These are phyloP conservation scores for Phialophora tarda DNA, from an alignment of 2,329 filamentous ascomycete genomes.

Conservation along the genomic window DNA sequence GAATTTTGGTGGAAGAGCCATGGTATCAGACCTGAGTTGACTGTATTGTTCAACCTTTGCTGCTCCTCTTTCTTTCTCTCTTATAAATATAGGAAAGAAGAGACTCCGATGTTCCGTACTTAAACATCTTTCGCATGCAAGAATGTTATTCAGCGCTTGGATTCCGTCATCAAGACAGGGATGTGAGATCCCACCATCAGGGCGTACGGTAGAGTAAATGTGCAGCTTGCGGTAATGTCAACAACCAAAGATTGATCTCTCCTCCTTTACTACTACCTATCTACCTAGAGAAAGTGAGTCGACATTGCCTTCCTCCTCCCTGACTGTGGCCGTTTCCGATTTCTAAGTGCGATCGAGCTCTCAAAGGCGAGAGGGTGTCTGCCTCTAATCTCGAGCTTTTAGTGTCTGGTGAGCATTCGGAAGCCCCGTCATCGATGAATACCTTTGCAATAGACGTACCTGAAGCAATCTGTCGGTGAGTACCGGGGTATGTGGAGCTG, in stretches of 20 bases:
- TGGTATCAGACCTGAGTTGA: slow-evolving; percentile 40
- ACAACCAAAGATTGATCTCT: neutral
- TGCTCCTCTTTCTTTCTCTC: neutral
- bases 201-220: neutral
- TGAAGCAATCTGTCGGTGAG: neutral
- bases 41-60: neutral
- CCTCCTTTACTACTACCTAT: neutral
- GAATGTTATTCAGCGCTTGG: slow-evolving; percentile 18
- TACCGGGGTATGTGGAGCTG: neutral
- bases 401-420: neutral
- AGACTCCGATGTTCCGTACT: neutral
- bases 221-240: neutral
- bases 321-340: too few relatives aligned
- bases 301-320: too few relatives aligned
- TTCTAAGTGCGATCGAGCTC: neutral
- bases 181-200: neutral
- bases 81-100: neutral
- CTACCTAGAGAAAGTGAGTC: neutral
- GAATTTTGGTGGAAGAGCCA: slow-evolving; percentile 66
- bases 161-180: slow-evolving; percentile 23
- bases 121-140: slow-evolving; percentile 9
- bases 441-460: neutral
- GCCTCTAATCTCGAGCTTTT: too few relatives aligned
- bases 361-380: neutral
- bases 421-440: neutral